Conservation (phyloP, 1,284 basidiomycete species). For the Papiliotrema laurentii region DNA sequence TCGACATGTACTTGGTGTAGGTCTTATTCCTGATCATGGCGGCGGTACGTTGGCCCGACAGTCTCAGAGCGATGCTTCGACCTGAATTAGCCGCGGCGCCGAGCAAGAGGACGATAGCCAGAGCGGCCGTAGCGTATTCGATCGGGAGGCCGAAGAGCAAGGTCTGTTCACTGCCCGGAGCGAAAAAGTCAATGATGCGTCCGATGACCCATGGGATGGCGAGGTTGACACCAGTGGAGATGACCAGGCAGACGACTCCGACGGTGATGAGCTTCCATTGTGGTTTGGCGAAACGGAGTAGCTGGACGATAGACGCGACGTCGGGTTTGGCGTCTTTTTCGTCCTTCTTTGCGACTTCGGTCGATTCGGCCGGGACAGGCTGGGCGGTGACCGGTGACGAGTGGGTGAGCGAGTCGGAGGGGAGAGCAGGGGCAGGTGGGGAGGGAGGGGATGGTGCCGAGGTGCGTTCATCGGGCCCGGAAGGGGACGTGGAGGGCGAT, state of each 20-base stretch:
- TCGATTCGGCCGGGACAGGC: background rate
- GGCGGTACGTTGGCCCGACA: conserved; percentile 45
- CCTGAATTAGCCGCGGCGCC: conserved; percentile 43
- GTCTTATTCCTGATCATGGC: conserved; percentile 43
- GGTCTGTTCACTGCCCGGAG: conserved; percentile 38
- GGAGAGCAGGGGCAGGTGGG: background rate
- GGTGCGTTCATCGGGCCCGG: conserved; percentile 4
- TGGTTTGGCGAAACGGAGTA: conserved; percentile 40
- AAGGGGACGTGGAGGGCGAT: background rate
- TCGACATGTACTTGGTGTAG: conserved; percentile 41
- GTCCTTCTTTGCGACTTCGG: background rate
- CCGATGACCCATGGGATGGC: conserved; percentile 43
- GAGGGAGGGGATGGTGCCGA: background rate
- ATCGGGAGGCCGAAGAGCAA: conserved; percentile 41
- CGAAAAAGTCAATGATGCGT: conserved; percentile 46
- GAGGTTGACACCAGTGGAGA: conserved; percentile 41
- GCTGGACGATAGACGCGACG: conserved; percentile 36
- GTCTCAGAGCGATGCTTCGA: conserved; percentile 35
- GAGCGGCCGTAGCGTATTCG: conserved; percentile 34
- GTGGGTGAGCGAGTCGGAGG: background rate
- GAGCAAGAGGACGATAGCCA: conserved; percentile 31
- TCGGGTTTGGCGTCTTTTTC: conserved; percentile 25
- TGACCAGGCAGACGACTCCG: conserved; percentile 32
- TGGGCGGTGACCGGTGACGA: no score
- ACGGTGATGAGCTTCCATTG: conserved; percentile 39